A percentile compares a stretch with the other conserved stretches of the same genome.
Conservation (phyloP, 208 protist species). For the Leptomonas pyrrhocoris region DNA sequence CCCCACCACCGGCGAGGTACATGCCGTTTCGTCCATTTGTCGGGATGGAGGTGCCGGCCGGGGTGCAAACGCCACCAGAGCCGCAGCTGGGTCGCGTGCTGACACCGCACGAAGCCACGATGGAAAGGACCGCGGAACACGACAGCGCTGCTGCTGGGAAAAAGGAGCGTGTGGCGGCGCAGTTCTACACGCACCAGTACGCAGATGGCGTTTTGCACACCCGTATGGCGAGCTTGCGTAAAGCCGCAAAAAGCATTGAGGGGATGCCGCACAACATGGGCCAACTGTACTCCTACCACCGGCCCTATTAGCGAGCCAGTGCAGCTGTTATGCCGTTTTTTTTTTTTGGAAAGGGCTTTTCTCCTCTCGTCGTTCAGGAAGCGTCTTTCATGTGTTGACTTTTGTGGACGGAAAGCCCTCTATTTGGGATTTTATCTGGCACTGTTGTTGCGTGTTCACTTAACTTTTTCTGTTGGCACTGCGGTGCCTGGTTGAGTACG, state of each 20-base stretch:
- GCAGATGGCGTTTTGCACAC: constrained; percentile 35
- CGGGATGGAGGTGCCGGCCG: constrained; percentile 49
- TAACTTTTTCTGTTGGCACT: too few relatives aligned
- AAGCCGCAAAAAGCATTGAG: constrained; percentile 37
- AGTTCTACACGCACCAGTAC: constrained; percentile 33
- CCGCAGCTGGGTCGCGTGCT: constrained; percentile 46
- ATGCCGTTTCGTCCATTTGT: constrained; percentile 87
- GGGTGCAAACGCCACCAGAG: constrained; percentile 54
- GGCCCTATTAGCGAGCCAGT: constrained; percentile 57
- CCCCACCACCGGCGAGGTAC: constrained; percentile 42
- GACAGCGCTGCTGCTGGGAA: neutral
- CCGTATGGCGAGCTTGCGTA: constrained; percentile 26
- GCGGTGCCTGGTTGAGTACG: too few relatives aligned
- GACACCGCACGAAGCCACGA: constrained; percentile 15
- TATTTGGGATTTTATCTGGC: neutral
- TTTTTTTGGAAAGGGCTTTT: too few relatives aligned
- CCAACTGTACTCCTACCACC: constrained; percentile 86
- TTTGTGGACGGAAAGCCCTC: too few relatives aligned
- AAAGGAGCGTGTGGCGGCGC: constrained; percentile 14
- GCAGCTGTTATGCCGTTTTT: too few relatives aligned
- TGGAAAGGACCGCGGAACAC: constrained; percentile 1
- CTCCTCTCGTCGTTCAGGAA: too few relatives aligned
- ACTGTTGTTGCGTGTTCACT: neutral
- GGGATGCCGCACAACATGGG: constrained; percentile 81
- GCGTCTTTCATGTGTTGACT: too few relatives aligned